These are phyloP conservation scores for Parascedosporium putredinis DNA, from an alignment of 2,329 filamentous ascomycete species.

Conservation along the genomic window DNA sequence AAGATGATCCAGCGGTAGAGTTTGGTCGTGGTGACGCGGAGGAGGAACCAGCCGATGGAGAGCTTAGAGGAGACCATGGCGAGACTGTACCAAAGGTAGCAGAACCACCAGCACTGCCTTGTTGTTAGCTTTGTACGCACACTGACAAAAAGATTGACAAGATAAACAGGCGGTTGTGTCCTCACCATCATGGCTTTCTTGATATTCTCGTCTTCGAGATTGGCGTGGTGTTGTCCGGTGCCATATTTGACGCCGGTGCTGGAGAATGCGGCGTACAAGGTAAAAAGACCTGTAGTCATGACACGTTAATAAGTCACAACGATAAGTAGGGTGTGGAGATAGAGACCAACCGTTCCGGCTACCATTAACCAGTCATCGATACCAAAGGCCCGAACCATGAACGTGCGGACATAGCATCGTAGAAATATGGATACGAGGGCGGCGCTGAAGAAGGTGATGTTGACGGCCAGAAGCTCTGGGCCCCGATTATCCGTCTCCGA, in stretches of 20 bases:
- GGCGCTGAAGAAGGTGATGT: slow-evolving; percentile 17
- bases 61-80: slow-evolving; percentile 28
- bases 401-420: slow-evolving; percentile 22
- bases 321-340: no score
- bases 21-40: slow-evolving; percentile 27
- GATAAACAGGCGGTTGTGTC: no score
- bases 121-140: no score
- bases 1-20: slow-evolving; percentile 26
- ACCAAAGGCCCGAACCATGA: slow-evolving; percentile 24
- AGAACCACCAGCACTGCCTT: slow-evolving; percentile 26
- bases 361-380: slow-evolving; percentile 27
- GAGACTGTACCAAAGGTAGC: slow-evolving; percentile 26
- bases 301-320: no score
- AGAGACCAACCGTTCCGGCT: no score
- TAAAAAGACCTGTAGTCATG: no score
- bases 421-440: slow-evolving; percentile 18
- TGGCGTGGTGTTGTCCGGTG: slow-evolving; percentile 26
- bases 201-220: slow-evolving; percentile 19
- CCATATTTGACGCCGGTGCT: slow-evolving; percentile 28
- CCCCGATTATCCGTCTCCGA: no score
- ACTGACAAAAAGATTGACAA: no score
- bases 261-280: no score
- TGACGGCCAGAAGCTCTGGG: slow-evolving; percentile 21
- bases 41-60: slow-evolving; percentile 32
- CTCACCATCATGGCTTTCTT: slow-evolving; percentile 24